Percentiles rank a stretch among this genome's conserved stretches.
These are phyloP conservation scores for Sarcocystis neurona DNA, from an alignment of 169 alveolate species.

Conservation along the genomic window DNA sequence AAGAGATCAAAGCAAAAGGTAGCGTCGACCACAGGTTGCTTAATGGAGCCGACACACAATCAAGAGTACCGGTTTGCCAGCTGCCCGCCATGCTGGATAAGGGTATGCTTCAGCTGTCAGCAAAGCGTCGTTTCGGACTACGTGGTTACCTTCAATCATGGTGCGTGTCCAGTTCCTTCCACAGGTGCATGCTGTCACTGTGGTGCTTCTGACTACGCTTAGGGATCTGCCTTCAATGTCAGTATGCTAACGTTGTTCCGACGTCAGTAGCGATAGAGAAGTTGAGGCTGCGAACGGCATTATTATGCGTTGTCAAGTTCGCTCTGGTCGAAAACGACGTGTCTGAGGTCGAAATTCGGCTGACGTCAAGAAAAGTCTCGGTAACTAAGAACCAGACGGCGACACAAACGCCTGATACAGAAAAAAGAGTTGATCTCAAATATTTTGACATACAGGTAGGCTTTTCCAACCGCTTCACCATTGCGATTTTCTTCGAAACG, in stretches of 20 bases:
- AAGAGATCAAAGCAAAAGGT: conserved; percentile 27
- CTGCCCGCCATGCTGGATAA: no score
- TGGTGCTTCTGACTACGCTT: neutral
- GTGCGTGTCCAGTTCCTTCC: neutral
- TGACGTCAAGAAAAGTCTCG: neutral
- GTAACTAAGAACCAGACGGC: neutral
- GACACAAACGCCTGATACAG: neutral
- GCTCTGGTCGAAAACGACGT: conserved; percentile 3
- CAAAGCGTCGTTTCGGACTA: neutral
- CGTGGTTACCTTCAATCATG: neutral
- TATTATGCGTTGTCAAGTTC: neutral
- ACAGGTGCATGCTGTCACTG: neutral
- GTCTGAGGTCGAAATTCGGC: neutral
- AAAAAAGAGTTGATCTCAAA: neutral
- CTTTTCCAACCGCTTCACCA: no score
- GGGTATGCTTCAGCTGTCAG: neutral
- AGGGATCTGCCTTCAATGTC: neutral
- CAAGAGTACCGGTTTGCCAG: neutral
- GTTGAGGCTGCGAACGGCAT: neutral
- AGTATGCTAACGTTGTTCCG: neutral
- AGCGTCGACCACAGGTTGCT: neutral
- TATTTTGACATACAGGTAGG: conserved; percentile 10
- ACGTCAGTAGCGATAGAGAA: conserved; percentile 13
- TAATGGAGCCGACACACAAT: neutral
- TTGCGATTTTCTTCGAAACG: no score